Percentiles rank a stretch among this genome's conserved stretches.
phyloP scores from a whole-genome alignment of 768 basidiomycete species.

The Collybia sordida region DNA sequence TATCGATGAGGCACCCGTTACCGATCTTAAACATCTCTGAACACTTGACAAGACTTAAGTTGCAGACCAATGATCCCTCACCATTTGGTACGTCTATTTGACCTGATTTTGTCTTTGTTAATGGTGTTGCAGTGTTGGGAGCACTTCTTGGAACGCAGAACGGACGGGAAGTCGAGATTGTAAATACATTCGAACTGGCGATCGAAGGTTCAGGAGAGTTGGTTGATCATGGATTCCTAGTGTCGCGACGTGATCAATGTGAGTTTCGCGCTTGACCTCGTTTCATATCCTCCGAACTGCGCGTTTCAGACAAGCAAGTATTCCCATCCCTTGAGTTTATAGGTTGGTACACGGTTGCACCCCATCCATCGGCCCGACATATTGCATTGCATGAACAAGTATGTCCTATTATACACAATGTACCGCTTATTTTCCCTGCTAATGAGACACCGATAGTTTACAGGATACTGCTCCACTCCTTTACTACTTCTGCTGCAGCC shows the following conservation, averaged over 20 bases:
- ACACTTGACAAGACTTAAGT: constrained; percentile 82
- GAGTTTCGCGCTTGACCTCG: constrained; percentile 17
- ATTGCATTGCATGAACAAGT: constrained; percentile 88
- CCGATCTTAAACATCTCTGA: constrained; percentile 97
- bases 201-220: constrained; percentile 53
- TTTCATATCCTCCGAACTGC: constrained; percentile 4
- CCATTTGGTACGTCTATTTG: constrained; percentile 59
- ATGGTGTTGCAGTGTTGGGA: constrained; percentile 67
- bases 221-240: constrained; percentile 82
- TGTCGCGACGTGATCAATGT: constrained; percentile 87
- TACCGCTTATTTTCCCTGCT: not conserved
- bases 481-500: constrained; percentile 69
- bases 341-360: constrained; percentile 94
- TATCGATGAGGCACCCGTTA: constrained; percentile 78
- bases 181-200: constrained; percentile 93
- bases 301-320: constrained; percentile 85
- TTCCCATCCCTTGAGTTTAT: constrained; percentile 97
- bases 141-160: constrained; percentile 92
- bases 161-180: constrained; percentile 94
- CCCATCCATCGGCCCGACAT: constrained; percentile 71
- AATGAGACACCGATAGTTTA: constrained; percentile 54
- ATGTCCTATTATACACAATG: constrained; percentile 6
- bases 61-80: constrained; percentile 59
- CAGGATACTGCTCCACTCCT: constrained; percentile 82
- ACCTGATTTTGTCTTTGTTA: not conserved